Evolutionary conservation across 163 green algal species (phyloP).

Genomic region (Volvox carteri): DNA sequence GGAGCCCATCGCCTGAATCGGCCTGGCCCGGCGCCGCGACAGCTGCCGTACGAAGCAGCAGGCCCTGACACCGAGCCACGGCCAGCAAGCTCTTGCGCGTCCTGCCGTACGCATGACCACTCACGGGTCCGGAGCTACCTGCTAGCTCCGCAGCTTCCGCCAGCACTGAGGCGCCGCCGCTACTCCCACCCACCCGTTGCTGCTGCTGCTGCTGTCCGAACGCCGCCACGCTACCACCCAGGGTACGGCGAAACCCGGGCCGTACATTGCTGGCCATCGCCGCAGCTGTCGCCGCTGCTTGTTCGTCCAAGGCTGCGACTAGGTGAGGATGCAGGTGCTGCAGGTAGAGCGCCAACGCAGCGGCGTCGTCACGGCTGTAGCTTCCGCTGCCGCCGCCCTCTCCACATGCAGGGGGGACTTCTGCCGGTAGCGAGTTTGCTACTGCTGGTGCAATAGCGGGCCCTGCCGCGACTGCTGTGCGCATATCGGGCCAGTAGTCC

Average conservation of each 20-base stretch:
- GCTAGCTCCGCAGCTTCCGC: neutral
- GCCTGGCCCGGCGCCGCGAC: neutral
- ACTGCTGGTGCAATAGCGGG: too few species aligned
- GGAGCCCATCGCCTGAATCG: neutral
- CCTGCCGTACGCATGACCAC: slow-evolving; percentile 24
- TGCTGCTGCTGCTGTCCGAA: slow-evolving; percentile 27
- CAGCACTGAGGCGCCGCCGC: neutral
- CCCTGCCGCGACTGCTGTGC: neutral
- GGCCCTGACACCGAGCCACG: neutral
- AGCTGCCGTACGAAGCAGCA: neutral
- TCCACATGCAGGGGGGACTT: neutral
- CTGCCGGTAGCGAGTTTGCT: too few species aligned
- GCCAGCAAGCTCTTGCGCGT: slow-evolving; percentile 38
- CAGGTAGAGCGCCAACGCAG: slow-evolving; percentile 36
- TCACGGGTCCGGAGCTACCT: neutral
- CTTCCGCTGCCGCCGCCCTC: neutral
- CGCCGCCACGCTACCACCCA: slow-evolving; percentile 6
- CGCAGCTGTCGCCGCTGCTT: slow-evolving; percentile 4
- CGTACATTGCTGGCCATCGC: neutral
- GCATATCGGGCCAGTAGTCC: neutral
- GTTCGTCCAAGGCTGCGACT: slow-evolving; percentile 17
- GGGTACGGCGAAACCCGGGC: slow-evolving; percentile 2
- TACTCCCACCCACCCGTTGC: neutral
- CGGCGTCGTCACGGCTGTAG: neutral
- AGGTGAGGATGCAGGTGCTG: slow-evolving; percentile 45